These are phyloP conservation scores for Phytopythium litorale DNA, from an alignment of 352 stramenopile species.

Conservation along the genomic window DNA sequence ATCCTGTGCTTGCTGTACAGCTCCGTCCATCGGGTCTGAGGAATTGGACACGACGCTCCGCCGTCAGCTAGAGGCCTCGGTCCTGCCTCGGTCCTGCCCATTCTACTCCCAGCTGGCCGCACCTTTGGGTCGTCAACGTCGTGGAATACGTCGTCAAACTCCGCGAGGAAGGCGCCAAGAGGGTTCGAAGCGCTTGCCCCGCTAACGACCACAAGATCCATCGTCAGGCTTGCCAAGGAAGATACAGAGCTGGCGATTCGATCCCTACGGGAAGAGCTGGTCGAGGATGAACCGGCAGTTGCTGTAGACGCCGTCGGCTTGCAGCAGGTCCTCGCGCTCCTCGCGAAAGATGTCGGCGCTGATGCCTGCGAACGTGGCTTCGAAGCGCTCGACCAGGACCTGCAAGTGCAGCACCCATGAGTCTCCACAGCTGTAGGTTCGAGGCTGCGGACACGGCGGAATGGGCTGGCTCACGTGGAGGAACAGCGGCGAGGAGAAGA, in stretches of 20 bases:
- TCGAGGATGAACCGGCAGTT: slow-evolving; percentile 39
- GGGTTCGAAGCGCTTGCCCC: neutral
- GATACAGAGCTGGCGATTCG: neutral
- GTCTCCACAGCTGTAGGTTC: neutral
- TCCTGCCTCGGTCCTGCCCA: neutral
- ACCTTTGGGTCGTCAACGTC: slow-evolving; percentile 57
- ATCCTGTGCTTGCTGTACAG: slow-evolving; percentile 41
- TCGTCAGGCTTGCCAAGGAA: neutral
- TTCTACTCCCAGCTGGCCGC: neutral
- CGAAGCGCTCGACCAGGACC: slow-evolving; percentile 64
- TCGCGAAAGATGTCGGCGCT: slow-evolving; percentile 65
- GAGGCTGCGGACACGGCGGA: neutral
- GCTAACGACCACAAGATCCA: neutral
- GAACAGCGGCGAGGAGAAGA: slow-evolving; percentile 63
- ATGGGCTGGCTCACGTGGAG: slow-evolving; percentile 37
- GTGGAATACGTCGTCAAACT: slow-evolving; percentile 51
- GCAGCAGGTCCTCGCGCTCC: slow-evolving; percentile 62
- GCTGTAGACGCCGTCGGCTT: slow-evolving; percentile 51
- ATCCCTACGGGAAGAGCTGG: slow-evolving; percentile 40
- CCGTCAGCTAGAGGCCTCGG: neutral
- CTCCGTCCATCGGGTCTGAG: slow-evolving; percentile 48
- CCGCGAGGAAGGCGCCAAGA: slow-evolving; percentile 30
- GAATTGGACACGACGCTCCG: neutral
- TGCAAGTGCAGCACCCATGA: slow-evolving; percentile 9
- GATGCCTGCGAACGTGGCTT: slow-evolving; percentile 37